Percentiles rank a stretch among this genome's conserved stretches.
phyloP scores from a whole-genome alignment of 2,329 filamentous ascomycete genomes.

The Coniochaeta sp. region DNA sequence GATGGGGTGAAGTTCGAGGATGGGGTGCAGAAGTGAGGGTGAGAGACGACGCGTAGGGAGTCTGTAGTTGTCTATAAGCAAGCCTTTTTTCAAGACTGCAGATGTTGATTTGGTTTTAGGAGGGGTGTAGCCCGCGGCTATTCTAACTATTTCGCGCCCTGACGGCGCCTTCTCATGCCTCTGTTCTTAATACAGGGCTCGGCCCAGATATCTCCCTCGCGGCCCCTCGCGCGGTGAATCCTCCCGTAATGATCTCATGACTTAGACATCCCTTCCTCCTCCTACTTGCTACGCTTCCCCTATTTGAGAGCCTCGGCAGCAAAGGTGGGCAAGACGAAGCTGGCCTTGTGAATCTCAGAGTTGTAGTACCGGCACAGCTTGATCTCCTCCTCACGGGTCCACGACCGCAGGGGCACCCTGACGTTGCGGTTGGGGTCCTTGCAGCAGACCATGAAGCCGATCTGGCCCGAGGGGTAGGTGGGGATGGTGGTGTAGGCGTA shows the following conservation, averaged over 20 bases:
- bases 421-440: slow-evolving; percentile 85
- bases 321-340: slow-evolving; percentile 90
- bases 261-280: neutral
- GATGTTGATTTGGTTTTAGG: slow-evolving; percentile 4
- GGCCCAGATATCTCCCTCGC: neutral
- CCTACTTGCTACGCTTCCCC: neutral
- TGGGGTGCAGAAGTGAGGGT: slow-evolving; percentile 4
- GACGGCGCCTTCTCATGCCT: neutral
- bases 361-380: slow-evolving; percentile 96
- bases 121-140: neutral
- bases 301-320: slow-evolving; percentile 65
- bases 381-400: slow-evolving; percentile 83
- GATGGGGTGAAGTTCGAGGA: slow-evolving; percentile 30
- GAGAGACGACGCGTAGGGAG: neutral
- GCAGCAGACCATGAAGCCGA: slow-evolving; percentile 99
- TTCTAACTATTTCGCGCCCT: neutral
- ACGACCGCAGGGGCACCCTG: slow-evolving; percentile 74
- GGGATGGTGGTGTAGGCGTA: slow-evolving; percentile 99
- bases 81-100: neutral
- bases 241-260: neutral
- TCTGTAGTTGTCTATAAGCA: neutral
- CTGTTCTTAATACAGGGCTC: neutral
- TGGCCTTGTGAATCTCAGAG: slow-evolving; percentile 89
- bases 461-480: slow-evolving; percentile 97
- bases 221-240: neutral